phyloP scores from a whole-genome alignment of 192 early-diverging fungal genomes.

The Coemansia sp. region DNA sequence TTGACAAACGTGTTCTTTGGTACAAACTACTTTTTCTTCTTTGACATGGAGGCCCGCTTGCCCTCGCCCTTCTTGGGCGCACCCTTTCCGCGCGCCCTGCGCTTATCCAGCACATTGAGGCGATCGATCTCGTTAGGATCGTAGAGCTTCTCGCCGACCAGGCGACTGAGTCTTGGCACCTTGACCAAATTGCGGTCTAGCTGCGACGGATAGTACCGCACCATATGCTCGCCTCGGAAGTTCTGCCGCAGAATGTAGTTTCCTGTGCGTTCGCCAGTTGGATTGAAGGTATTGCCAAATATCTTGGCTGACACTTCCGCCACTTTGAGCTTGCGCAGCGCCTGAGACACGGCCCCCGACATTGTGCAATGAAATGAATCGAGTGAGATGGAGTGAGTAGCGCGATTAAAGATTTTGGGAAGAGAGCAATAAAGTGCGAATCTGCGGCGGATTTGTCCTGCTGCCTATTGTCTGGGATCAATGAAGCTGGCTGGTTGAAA shows the following conservation, averaged over 20 bases:
- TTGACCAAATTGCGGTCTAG: conserved; percentile 25
- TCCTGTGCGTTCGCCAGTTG: conserved; percentile 61
- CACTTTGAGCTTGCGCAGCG: conserved; percentile 42
- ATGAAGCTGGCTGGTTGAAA: not conserved
- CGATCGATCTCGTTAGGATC: conserved; percentile 64
- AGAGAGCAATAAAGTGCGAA: not conserved
- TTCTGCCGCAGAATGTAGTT: conserved; percentile 68
- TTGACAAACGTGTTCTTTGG: not conserved
- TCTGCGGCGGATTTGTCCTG: no score
- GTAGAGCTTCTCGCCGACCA: conserved; percentile 30
- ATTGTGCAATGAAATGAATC: not conserved
- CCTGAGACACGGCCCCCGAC: conserved; percentile 17
- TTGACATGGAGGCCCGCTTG: conserved; percentile 40
- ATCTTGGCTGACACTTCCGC: conserved; percentile 59
- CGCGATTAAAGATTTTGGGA: not conserved
- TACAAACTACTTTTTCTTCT: conserved; percentile 23
- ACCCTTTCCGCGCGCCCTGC: conserved; percentile 71
- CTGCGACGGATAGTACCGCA: conserved; percentile 63
- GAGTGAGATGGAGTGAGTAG: no score
- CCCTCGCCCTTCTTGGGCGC: conserved; percentile 66
- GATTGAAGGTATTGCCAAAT: conserved; percentile 69
- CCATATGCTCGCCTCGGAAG: conserved; percentile 63
- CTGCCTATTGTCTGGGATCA: not conserved
- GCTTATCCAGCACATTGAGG: conserved; percentile 61
- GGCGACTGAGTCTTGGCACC: conserved; percentile 20